phyloP scores from a whole-genome alignment of 192 early-diverging fungal genomes.

The Backusella circina region DNA sequence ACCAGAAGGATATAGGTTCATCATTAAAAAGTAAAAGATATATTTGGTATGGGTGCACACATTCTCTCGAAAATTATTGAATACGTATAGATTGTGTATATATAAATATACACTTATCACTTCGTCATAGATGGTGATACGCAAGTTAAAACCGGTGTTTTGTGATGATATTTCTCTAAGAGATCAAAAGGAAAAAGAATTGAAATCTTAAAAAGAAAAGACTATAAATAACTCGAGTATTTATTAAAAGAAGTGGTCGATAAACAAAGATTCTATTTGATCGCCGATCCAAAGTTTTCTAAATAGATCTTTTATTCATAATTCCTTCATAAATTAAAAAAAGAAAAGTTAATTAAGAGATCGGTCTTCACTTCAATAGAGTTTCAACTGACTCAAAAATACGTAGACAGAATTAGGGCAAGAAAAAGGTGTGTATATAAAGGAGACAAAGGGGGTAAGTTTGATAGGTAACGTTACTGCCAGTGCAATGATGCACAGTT shows the following conservation, averaged over 20 bases:
- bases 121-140: neutral
- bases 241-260: neutral
- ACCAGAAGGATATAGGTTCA: too few species aligned
- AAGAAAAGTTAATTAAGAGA: neutral
- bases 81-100: neutral
- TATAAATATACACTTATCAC: neutral
- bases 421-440: neutral
- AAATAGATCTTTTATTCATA: neutral
- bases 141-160: neutral
- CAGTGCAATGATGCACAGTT: neutral
- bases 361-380: neutral
- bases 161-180: neutral
- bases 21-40: too few species aligned
- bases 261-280: neutral
- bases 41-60: too few species aligned
- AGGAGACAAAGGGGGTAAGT: conserved; percentile 4
- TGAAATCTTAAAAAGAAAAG: neutral
- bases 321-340: neutral
- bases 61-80: too few species aligned
- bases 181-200: neutral
- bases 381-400: neutral
- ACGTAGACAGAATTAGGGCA: neutral
- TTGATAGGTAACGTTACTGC: neutral
- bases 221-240: neutral
- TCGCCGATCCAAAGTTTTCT: neutral